A percentile compares a stretch with the other conserved stretches of the same genome.
phyloP scores from a whole-genome alignment of 1,139 yeast species.

The Kodamaea derodonti region DNA sequence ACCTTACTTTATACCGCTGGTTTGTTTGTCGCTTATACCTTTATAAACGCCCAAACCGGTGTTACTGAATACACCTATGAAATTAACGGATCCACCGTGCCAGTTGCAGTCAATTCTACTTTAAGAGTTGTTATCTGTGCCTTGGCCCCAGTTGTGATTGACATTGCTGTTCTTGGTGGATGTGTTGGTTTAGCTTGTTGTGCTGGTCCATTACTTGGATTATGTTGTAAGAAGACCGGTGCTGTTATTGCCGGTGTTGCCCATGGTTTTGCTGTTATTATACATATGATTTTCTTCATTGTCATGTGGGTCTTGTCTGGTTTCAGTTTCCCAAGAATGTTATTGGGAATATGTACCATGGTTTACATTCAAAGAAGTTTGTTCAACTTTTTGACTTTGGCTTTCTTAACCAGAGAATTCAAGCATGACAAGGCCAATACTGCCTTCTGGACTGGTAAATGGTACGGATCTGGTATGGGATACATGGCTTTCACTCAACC shows the following conservation, averaged over 20 bases:
- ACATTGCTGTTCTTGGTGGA: conserved; percentile 77
- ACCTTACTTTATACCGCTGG: conserved; percentile 85
- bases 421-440: conserved; percentile 95
- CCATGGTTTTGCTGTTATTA: conserved; percentile 87
- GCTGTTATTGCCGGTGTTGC: conserved; percentile 96
- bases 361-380: conserved; percentile 84
- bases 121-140: conserved; percentile 86
- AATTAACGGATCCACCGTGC: conserved; percentile 23
- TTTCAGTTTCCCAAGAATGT: conserved; percentile 81
- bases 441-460: conserved; percentile 99
- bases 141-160: conserved; percentile 85
- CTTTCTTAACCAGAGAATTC: conserved; percentile 90
- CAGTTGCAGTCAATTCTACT: conserved; percentile 66
- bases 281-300: conserved; percentile 82
- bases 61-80: conserved; percentile 47
- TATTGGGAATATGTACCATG: conserved; percentile 82
- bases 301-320: conserved; percentile 98
- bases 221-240: conserved; percentile 98
- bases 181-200: conserved; percentile 87
- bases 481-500: conserved; percentile 97
- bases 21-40: conserved; percentile 86
- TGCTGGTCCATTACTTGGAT: conserved; percentile 90
- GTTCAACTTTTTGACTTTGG: conserved; percentile 78
- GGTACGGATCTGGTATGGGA: conserved; percentile 96
- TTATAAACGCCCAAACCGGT: conserved; percentile 96